A percentile compares a stretch with the other conserved stretches of the same genome.
phyloP scores from a whole-genome alignment of 495 filamentous ascomycete species.

The Pyrenula aspistea region DNA sequence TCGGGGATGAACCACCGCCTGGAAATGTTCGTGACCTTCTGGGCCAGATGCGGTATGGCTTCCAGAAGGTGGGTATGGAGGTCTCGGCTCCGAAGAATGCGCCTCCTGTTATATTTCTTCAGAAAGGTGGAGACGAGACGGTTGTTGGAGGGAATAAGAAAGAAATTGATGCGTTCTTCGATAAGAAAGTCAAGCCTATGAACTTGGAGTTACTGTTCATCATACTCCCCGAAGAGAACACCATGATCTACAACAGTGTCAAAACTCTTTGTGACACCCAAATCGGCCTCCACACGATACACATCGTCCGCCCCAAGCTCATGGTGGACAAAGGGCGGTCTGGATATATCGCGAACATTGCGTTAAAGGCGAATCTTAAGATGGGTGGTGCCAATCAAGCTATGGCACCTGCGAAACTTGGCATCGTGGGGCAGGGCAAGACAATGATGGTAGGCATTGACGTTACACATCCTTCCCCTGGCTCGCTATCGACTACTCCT shows the following conservation, averaged over 20 bases:
- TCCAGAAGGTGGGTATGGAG: conserved; percentile 3
- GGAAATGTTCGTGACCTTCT: background rate
- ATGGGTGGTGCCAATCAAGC: conserved; percentile 63
- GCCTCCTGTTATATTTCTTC: too few species aligned
- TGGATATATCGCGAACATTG: conserved; percentile 60
- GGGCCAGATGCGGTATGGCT: conserved; percentile 1
- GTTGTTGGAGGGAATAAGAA: background rate
- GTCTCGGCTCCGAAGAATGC: background rate
- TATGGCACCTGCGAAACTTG: conserved; percentile 30
- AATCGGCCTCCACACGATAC: conserved; percentile 49
- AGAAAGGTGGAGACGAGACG: background rate
- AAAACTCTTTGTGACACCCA: conserved; percentile 51
- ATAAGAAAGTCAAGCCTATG: background rate
- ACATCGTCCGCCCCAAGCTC: conserved; percentile 27
- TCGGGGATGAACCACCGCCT: background rate
- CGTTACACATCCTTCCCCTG: conserved; percentile 73
- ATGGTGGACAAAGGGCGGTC: conserved; percentile 2
- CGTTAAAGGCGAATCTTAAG: conserved; percentile 72
- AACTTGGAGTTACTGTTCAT: conserved; percentile 34
- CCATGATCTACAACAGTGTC: conserved; percentile 45
- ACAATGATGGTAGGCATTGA: conserved; percentile 80
- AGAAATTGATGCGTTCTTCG: background rate
- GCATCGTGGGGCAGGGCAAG: conserved; percentile 37
- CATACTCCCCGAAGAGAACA: conserved; percentile 34
- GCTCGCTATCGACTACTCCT: conserved; percentile 39